Evolutionary conservation across 169 alveolate species (phyloP), one percentile per base, ranked within the genome.

Genomic region (Miamiensis avidus): DNA sequence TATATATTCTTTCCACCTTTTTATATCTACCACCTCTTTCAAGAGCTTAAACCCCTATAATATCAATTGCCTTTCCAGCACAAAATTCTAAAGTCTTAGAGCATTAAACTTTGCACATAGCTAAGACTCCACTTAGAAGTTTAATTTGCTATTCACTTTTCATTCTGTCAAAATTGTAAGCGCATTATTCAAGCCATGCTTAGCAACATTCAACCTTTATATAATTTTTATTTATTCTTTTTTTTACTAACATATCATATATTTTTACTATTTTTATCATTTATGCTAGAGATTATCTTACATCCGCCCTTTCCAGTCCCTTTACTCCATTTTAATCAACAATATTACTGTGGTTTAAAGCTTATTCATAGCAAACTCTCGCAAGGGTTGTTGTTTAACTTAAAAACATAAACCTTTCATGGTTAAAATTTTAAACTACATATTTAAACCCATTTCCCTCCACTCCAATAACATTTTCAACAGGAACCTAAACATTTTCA

Each of bases 401-500:
- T 28, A 65, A 34, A 6, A 34, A 78, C 31, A 69, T 29, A 29
- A 81, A 34, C 30, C 85, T 49, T 78, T 81, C 85, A 29, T 81
- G 75, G 31, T 81, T 81, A 78, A 87, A 87, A 88, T 87, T 87
- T 76, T 31, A 73, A 86, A 87, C 77, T 82, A 76, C 76, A 82
- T 75, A 82, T 78, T 73, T 81, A 83, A 87, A 87, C 65, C 91
- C 91, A 64, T 75, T 25, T 81, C 79, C 79, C 69, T 81, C 84
- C 78, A 74, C 75, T 31, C 92, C 92, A 74, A 88, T 88, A 69
- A 88, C 75, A 69, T 88, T 88, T 73, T 32, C 75, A 75, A 72
- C 65, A 30, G 91, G 91, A 6, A 87, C 91, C 31, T 87, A 74
- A 33, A 81, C 91, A 32, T 87, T 74, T 65, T 88, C 92, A 27